Conservation (phyloP, 2,329 filamentous ascomycete species). For the Stemphylium beticola region DNA sequence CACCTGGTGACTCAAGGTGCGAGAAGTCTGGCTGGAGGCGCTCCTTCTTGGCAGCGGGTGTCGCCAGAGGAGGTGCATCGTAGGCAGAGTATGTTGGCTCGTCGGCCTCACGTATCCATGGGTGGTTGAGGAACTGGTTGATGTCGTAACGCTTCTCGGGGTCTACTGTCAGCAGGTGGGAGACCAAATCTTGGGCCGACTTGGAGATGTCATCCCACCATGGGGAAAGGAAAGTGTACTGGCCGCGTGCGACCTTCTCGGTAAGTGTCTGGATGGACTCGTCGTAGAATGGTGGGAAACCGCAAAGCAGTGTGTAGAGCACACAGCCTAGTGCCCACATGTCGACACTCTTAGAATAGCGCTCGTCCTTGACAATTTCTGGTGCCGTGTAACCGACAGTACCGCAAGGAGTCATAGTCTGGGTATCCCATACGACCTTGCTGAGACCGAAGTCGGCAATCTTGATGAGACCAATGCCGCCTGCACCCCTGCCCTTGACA, state of each 20-base stretch:
- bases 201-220: constrained; percentile 99
- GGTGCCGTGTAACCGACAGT: constrained; percentile 98
- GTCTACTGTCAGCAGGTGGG: constrained; percentile 90
- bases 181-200: constrained; percentile 90
- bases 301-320: constrained; percentile 93
- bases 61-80: constrained; percentile 75
- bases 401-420: constrained; percentile 99
- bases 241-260: constrained; percentile 94
- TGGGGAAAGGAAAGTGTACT: constrained; percentile 96
- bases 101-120: constrained; percentile 81
- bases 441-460: constrained; percentile 97
- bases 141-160: constrained; percentile 96
- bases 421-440: constrained; percentile 97
- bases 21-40: constrained; percentile 58
- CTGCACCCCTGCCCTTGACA: constrained; percentile 77
- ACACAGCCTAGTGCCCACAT: constrained; percentile 99
- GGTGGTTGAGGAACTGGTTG: constrained; percentile 88
- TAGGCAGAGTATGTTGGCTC: constrained; percentile 71
- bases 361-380: constrained; percentile 98
- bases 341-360: constrained; percentile 97
- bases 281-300: constrained; percentile 98
- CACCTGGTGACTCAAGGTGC: constrained; percentile 65
- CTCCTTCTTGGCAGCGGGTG: constrained; percentile 67
- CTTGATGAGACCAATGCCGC: constrained; percentile 94
- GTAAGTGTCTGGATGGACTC: constrained; percentile 97